phyloP scores from a whole-genome alignment of 495 filamentous ascomycete genomes.

The Tuber aestivum region DNA sequence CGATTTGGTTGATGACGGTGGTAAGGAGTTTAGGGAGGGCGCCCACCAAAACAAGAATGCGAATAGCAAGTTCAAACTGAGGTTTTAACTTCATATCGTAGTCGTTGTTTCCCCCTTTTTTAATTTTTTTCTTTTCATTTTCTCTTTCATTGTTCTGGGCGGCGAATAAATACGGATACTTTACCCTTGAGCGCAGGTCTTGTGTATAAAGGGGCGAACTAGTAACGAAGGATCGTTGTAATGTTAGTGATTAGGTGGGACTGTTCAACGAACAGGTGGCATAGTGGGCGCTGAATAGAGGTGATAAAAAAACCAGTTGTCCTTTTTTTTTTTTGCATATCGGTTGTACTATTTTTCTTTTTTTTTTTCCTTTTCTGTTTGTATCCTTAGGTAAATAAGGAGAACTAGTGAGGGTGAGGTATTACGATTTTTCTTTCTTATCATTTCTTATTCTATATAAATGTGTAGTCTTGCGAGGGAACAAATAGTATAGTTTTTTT shows the following conservation, averaged over 20 bases:
- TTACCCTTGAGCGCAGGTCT: constrained; percentile 26
- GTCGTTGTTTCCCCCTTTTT: constrained; percentile 21
- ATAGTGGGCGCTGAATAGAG: constrained; percentile 31
- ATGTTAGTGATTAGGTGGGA: constrained; percentile 25
- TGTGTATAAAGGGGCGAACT: constrained; percentile 23
- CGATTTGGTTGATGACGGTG: constrained; percentile 24
- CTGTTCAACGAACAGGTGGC: constrained; percentile 17
- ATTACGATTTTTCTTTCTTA: constrained; percentile 24
- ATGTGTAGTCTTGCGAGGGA: not conserved
- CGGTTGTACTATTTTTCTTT: constrained; percentile 21
- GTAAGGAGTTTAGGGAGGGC: constrained; percentile 15
- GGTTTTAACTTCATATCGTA: constrained; percentile 18
- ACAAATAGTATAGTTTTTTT: constrained; percentile 14
- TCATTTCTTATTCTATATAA: constrained; percentile 8
- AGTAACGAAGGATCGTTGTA: constrained; percentile 15
- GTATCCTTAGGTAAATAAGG: constrained; percentile 15
- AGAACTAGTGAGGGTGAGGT: not conserved
- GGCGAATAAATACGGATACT: constrained; percentile 26
- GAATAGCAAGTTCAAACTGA: constrained; percentile 28
- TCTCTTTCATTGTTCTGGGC: constrained; percentile 23
- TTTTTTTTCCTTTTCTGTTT: constrained; percentile 19
- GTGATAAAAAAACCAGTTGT: constrained; percentile 6
- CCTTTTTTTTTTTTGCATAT: constrained; percentile 1
- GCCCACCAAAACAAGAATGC: constrained; percentile 9
- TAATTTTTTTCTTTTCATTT: constrained; percentile 25